Conservation (phyloP, 2,329 filamentous ascomycete species). For the Phialophora macrospora region DNA sequence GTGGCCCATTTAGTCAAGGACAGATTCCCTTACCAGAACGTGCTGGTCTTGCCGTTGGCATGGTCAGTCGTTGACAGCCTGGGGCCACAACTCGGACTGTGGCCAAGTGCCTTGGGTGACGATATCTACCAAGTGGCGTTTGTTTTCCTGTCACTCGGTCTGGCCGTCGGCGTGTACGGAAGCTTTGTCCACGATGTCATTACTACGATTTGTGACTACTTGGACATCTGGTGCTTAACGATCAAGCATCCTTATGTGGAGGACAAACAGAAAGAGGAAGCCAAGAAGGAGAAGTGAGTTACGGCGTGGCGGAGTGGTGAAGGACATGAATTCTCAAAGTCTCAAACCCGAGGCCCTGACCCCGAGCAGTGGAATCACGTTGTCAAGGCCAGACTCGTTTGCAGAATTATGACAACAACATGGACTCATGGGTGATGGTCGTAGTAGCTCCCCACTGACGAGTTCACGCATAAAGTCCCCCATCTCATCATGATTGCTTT, state of each 20-base stretch:
- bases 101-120: conserved; percentile 75
- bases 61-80: conserved; percentile 80
- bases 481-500: background rate
- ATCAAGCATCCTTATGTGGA: conserved; percentile 79
- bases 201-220: conserved; percentile 94
- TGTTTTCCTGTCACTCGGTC: conserved; percentile 84
- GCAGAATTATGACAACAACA: background rate
- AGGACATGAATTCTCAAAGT: background rate
- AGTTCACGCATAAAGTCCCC: background rate
- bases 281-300: conserved; percentile 35
- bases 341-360: background rate
- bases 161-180: conserved; percentile 88
- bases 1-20: conserved; percentile 88
- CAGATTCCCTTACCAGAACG: conserved; percentile 87
- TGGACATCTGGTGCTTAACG: conserved; percentile 97
- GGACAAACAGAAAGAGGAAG: conserved; percentile 35
- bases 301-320: background rate
- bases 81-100: conserved; percentile 71
- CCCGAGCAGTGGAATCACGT: background rate
- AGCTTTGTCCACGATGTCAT: conserved; percentile 97
- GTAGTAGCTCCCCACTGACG: background rate
- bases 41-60: conserved; percentile 76
- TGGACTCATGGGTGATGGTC: background rate
- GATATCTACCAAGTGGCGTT: conserved; percentile 89
- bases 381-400: background rate